Base-by-base conservation (phyloP, 768 basidiomycete species). In the Cystobasidium tubakii region DNA sequence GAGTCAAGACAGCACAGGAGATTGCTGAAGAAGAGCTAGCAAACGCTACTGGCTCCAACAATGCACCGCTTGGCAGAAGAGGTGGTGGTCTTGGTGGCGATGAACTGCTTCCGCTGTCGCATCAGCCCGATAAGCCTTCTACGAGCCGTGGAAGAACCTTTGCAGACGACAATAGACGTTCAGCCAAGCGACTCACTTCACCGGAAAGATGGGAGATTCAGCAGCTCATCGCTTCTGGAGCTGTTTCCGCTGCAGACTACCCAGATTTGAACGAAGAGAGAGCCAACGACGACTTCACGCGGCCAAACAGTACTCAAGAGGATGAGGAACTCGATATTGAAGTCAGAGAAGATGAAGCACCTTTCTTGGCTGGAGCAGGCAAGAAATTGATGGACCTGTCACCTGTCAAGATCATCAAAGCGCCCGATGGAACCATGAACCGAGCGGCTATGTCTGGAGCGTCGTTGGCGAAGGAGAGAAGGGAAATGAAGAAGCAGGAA, bases 131-230 rank as follows among this genome's bases (percentile, higher is more conserved):
- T 31, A 31, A 23, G 27, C 25, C 57, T 4, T 60, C 57, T 60
- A 50, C 46, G 21, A 60, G 70, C 25, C 54, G 70, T 29, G 69
- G 75, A 34, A 74, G 75, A 65, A 66, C 62, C 7, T 79, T 79
- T 63, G 79, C 79, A 3, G 79, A 80, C 55, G 86, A 84, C 27
- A 85, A 86, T 10, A 85, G 88, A 19, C 87, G 88, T 36, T 90
- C 89, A 1, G 91, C 92, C 0, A 93, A 92, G 79, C 86, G 95
- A 19, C 83, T 98, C 73, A 94, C 94, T 0, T 93, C 91, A 7
- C 96, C 96, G 0, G 96, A 99, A 81, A 88, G 96, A 33, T 99
- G 96, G 93, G 96, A 99, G 83, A 94, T 99, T 82, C 97, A 98
- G 82, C 96, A 98, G 81, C 87, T 99, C 72, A 96, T 98, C 70